Evolutionary conservation across 2,329 filamentous ascomycete genomes (phyloP).

Genomic region (Sporothrix variecibatus): DNA sequence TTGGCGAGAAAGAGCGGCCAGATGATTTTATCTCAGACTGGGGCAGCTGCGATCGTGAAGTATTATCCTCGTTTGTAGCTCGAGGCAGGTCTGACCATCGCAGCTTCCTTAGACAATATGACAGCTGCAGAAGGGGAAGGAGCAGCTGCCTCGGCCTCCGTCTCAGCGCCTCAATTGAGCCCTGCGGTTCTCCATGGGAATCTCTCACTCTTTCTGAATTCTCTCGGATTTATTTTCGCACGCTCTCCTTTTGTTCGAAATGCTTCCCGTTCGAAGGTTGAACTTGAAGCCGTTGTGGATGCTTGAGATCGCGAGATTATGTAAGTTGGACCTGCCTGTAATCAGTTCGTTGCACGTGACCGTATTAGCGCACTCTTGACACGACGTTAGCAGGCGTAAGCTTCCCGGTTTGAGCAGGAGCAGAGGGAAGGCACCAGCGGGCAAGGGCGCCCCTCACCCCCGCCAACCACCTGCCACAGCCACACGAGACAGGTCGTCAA

Average conservation of each 20-base stretch:
- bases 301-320: constrained; percentile 10
- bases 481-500: constrained; percentile 17
- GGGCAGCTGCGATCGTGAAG: not conserved
- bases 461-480: constrained; percentile 27
- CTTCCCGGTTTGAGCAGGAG: constrained; percentile 14
- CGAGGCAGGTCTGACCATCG: not conserved
- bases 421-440: not conserved
- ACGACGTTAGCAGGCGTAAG: constrained; percentile 15
- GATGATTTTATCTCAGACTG: not conserved
- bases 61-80: not conserved
- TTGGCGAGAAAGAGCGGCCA: not conserved
- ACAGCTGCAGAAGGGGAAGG: not conserved
- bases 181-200: not conserved
- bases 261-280: not conserved
- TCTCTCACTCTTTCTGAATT: not conserved
- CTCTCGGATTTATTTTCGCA: not conserved
- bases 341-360: not conserved
- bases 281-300: not conserved
- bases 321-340: not conserved
- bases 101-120: not conserved
- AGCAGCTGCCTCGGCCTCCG: not conserved
- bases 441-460: constrained; percentile 21
- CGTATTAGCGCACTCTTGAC: not conserved
- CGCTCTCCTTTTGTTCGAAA: not conserved
- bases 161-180: too few relatives aligned